These are phyloP conservation scores for Alnus glutinosa DNA, from an alignment of 306 rosid species.

Conservation along the genomic window DNA sequence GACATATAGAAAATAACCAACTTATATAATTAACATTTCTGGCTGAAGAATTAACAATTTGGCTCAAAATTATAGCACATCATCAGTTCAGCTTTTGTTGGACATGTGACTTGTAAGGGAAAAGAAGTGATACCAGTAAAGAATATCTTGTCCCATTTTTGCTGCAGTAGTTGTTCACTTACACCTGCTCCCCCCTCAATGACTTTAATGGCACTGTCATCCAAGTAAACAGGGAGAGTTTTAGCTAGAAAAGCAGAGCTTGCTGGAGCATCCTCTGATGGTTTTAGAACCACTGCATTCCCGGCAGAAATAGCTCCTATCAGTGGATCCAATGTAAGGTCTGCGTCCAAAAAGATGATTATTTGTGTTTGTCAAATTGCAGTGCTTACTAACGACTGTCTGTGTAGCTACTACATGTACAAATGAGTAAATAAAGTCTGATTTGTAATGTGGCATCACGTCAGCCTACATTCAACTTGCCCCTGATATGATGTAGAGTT, in stretches of 20 bases:
- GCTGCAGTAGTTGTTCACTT: slow-evolving; percentile 52
- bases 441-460: not conserved
- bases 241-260: slow-evolving; percentile 70
- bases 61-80: not conserved
- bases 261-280: slow-evolving; percentile 75
- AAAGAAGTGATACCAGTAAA: slow-evolving; percentile 70
- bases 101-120: not conserved
- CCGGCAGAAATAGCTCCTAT: slow-evolving; percentile 96
- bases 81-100: not conserved
- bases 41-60: not conserved
- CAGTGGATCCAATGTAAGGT: slow-evolving; percentile 76
- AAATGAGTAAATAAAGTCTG: not conserved
- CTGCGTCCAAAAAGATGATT: slow-evolving; percentile 37
- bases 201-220: slow-evolving; percentile 60
- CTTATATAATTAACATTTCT: not conserved
- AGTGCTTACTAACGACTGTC: not conserved
- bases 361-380: not conserved
- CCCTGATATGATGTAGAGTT: not conserved
- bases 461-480: not conserved
- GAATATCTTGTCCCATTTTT: slow-evolving; percentile 89
- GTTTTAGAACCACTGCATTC: slow-evolving; percentile 66
- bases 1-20: not conserved
- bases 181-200: slow-evolving; percentile 67
- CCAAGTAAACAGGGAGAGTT: slow-evolving; percentile 71
- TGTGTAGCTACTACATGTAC: not conserved